These are phyloP conservation scores for Penicillium sp. DNA, from an alignment of 2,329 filamentous ascomycete genomes.

Conservation along the genomic window DNA sequence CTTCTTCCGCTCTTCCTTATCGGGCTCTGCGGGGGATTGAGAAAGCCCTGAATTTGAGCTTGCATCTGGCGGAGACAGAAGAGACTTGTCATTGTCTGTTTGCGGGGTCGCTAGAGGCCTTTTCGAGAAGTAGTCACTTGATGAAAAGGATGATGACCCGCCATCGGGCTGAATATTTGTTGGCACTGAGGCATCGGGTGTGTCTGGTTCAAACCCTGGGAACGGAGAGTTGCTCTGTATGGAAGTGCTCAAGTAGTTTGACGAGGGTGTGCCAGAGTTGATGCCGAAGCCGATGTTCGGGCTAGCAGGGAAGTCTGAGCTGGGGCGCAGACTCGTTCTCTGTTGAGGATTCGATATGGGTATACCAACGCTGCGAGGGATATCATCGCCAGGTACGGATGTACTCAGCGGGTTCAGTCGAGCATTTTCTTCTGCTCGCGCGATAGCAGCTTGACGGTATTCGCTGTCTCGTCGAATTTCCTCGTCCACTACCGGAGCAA, in stretches of 20 bases:
- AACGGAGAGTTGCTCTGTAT: conserved; percentile 26
- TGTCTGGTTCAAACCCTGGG: conserved; percentile 23
- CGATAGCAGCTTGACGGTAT: conserved; percentile 61
- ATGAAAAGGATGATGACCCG: conserved; percentile 45
- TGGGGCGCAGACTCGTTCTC: conserved; percentile 51
- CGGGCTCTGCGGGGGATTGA: conserved; percentile 47
- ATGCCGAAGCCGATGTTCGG: conserved; percentile 68
- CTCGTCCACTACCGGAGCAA: conserved; percentile 79
- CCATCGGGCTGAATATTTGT: conserved; percentile 43
- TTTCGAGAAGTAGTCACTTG: conserved; percentile 68
- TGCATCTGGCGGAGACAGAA: conserved; percentile 39
- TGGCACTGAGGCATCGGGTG: conserved; percentile 35
- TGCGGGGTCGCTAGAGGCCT: conserved; percentile 36
- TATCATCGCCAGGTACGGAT: conserved; percentile 51
- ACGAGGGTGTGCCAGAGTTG: conserved; percentile 50
- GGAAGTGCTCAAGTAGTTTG: conserved; percentile 25
- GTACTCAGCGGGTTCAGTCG: conserved; percentile 50
- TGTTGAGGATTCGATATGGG: conserved; percentile 30
- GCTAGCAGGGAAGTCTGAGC: conserved; percentile 52
- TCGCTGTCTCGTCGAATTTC: conserved; percentile 73
- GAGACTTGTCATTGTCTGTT: conserved; percentile 42
- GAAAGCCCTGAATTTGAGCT: conserved; percentile 38
- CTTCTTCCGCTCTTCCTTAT: conserved; percentile 55
- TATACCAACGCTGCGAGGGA: conserved; percentile 22
- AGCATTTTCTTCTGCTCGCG: conserved; percentile 52